phyloP scores from a whole-genome alignment of 176 grass and related monocot species.

The Paspalum notatum region DNA sequence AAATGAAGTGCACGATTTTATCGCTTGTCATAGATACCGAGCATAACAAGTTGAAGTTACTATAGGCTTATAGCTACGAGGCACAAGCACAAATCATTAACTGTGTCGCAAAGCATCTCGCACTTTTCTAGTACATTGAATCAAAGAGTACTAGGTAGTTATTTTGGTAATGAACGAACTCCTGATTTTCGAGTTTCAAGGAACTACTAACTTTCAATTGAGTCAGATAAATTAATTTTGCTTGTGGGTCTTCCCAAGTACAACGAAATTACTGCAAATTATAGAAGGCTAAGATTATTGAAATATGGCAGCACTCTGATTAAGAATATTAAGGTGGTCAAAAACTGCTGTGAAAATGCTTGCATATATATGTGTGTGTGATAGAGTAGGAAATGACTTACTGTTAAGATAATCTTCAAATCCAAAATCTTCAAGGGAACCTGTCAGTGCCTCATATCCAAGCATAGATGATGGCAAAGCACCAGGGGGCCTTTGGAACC shows the following conservation, averaged over 20 bases:
- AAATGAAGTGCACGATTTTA: background rate
- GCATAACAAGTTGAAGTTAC: background rate
- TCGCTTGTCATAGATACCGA: background rate
- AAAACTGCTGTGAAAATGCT: constrained; percentile 2
- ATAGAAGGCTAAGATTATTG: constrained; percentile 2
- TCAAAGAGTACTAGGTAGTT: background rate
- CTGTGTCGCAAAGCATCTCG: background rate
- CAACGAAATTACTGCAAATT: background rate
- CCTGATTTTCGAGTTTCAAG: background rate
- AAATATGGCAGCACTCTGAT: background rate
- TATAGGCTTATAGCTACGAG: background rate
- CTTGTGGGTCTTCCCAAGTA: background rate
- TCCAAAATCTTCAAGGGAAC: constrained; percentile 93
- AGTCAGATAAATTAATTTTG: background rate
- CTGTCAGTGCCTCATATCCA: constrained; percentile 86
- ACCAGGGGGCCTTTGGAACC: constrained; percentile 92
- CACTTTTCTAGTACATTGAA: background rate
- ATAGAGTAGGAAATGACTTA: constrained; percentile 46
- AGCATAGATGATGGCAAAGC: constrained; percentile 84
- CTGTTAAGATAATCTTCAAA: constrained; percentile 98
- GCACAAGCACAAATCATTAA: background rate
- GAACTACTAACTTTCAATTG: background rate
- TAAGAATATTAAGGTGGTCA: background rate
- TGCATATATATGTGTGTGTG: background rate
- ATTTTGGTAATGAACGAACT: background rate